Base-by-base conservation (phyloP, 2,329 filamentous ascomycete species). In the Metarhizium guizhouense region DNA sequence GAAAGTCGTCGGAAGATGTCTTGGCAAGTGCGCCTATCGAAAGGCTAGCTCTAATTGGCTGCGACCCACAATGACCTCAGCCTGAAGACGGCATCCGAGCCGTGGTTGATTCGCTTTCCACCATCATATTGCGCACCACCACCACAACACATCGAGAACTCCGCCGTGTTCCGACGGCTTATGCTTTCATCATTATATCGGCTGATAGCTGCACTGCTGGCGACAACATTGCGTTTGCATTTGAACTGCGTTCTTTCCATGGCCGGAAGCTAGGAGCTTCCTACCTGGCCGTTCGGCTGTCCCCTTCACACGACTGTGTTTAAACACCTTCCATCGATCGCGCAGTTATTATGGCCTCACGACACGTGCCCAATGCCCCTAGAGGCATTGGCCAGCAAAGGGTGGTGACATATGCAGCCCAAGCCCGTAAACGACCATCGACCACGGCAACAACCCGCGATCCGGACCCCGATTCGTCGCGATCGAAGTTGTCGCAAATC, bases 381-480 rank as follows among this genome's bases (percentile, higher is more conserved):
- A 42, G 25, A 6, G 42, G 13, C 13, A 53, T 36, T 32, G 40
- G 49, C 34, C 45, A 45, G 36, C 49, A 55, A 49, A 55, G 16
- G 25, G 20, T 49, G 14, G 40, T 38, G 14, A 53, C 53, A 36
- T 57, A 57, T 25, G 29, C 53, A 38, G 38, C 25, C 3, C 47
- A 53, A 36, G 52, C 49, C 13, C 56, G 53, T 32, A 57, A 53
- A 30, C 38, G 53, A 16, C 32, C 53, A 45, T 47, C 50, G 2
- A 47, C 20, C 29, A 16, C 34, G 13, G 47, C 30, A 11, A 40
- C 18, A 7, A 36, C 48, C 6, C 32, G 38, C 30, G 40, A 47
- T 48, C 14, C 36, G 13, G 38, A 52, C 8, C 20, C 51, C 10
- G 29, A 14, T 25, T 18, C 34, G 30, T 51, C 54, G 25, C 34